These are phyloP conservation scores for Eucalyptus marginata DNA, from an alignment of 345 rosid genomes.

Conservation along the genomic window DNA sequence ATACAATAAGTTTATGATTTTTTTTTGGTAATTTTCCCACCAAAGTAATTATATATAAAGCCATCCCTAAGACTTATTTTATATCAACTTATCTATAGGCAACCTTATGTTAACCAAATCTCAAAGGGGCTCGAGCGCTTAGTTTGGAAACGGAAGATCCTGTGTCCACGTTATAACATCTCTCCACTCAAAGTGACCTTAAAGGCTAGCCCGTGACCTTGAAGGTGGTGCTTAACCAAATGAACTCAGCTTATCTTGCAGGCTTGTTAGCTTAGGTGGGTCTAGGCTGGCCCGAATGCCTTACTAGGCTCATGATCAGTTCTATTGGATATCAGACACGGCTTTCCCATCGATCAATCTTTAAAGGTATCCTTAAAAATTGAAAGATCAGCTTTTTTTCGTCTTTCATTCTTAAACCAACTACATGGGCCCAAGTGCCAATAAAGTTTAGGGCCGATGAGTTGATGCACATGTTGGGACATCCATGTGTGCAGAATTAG, in stretches of 20 bases:
- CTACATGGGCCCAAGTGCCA: background rate
- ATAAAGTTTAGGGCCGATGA: background rate
- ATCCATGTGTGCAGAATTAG: background rate
- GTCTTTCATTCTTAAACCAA: background rate
- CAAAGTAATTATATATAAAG: background rate
- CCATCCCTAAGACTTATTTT: background rate
- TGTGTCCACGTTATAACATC: background rate
- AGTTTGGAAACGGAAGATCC: background rate
- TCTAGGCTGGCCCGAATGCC: background rate
- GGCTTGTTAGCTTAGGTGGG: background rate
- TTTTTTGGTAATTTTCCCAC: background rate
- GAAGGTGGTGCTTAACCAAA: rapidly evolving
- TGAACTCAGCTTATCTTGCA: background rate
- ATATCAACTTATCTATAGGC: background rate
- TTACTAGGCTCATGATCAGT: background rate
- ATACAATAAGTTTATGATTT: background rate
- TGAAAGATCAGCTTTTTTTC: background rate
- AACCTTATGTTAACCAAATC: background rate
- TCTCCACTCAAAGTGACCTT: background rate
- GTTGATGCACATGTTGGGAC: background rate
- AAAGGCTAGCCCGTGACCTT: background rate
- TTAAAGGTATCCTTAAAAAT: background rate
- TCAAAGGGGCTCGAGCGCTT: background rate
- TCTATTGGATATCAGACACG: background rate
- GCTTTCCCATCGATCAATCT: background rate